Percentiles rank a stretch among this genome's conserved stretches.
Evolutionary conservation across 176 grass and related monocot genomes (phyloP).

Genomic region (Urochloa ruziziensis): DNA sequence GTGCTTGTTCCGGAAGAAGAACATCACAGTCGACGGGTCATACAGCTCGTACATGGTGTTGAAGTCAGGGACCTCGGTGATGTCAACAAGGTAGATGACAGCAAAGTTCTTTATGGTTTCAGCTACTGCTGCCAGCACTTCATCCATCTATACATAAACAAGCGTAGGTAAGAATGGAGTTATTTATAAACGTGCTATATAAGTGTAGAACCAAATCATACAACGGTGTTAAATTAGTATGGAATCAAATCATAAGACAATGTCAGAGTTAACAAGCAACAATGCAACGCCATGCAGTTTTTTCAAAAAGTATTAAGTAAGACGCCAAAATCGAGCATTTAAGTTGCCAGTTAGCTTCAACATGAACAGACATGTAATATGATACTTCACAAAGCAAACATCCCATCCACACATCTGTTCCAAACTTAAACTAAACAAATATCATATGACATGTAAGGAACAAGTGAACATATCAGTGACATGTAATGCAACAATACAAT

Average conservation of each 20-base stretch:
- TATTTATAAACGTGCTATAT: not conserved
- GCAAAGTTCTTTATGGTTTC: slow-evolving; percentile 99
- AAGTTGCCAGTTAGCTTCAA: too few species aligned
- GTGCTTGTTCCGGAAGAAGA: slow-evolving; percentile 98
- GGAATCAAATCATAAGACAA: not conserved
- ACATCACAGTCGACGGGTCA: slow-evolving; percentile 87
- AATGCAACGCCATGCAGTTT: too few species aligned
- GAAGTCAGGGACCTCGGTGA: slow-evolving; percentile 83
- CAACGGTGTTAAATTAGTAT: not conserved
- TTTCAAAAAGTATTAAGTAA: not conserved
- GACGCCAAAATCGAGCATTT: not conserved
- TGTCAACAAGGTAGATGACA: slow-evolving; percentile 81
- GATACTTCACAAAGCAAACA: not conserved
- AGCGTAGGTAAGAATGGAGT: not conserved
- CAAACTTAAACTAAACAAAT: not conserved
- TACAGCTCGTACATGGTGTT: slow-evolving; percentile 98
- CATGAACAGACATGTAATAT: too few species aligned
- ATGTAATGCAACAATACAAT: not conserved
- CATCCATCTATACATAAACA: slow-evolving; percentile 86
- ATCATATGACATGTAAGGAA: not conserved
- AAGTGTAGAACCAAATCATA: not conserved
- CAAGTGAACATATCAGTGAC: not conserved
- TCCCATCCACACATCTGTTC: not conserved
- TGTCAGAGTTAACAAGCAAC: not conserved
- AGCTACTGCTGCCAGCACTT: slow-evolving; percentile 72